Conservation (phyloP, 2,329 filamentous ascomycete species). For the Scedosporium dehoogii region DNA sequence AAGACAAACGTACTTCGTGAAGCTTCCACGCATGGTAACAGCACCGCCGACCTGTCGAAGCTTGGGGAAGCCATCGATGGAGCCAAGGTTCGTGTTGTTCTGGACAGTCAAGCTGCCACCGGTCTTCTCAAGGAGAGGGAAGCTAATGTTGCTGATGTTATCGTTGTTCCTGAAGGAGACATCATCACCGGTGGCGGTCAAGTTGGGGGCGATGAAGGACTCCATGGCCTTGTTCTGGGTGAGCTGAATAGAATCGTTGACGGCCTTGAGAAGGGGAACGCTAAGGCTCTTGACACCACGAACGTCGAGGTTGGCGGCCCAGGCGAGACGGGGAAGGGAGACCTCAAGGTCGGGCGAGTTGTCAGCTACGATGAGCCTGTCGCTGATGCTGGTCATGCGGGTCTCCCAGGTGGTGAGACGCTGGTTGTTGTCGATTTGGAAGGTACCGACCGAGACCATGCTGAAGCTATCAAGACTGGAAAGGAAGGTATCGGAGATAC, state of each 20-base stretch:
- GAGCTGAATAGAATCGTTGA: conserved; percentile 76
- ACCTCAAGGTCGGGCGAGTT: conserved; percentile 68
- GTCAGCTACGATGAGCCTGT: conserved; percentile 61
- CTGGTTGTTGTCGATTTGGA: conserved; percentile 87
- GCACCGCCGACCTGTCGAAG: conserved; percentile 67
- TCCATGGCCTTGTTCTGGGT: conserved; percentile 63
- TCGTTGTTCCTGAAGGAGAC: conserved; percentile 56
- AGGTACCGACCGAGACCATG: conserved; percentile 57
- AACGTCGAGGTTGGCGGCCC: conserved; percentile 41
- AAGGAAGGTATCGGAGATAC: conserved; percentile 80
- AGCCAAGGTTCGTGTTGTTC: conserved; percentile 72
- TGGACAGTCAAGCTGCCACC: conserved; percentile 75
- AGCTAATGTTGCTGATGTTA: conserved; percentile 61
- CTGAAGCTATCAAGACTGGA: conserved; percentile 71
- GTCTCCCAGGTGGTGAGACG: conserved; percentile 68
- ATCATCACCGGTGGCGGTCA: conserved; percentile 54
- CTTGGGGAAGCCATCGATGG: conserved; percentile 56
- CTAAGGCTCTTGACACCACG: conserved; percentile 66
- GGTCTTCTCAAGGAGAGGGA: conserved; percentile 58
- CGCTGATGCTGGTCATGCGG: conserved; percentile 65
- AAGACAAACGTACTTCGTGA: conserved; percentile 57
- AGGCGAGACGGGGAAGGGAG: conserved; percentile 67
- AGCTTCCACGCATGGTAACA: conserved; percentile 76
- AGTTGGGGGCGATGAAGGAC: conserved; percentile 54
- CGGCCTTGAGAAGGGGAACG: conserved; percentile 59